Percentiles rank a stretch among this genome's conserved stretches.
These are phyloP conservation scores for Pachysandra terminalis DNA, from an alignment of 164 flowering plant genomes.

Conservation along the genomic window DNA sequence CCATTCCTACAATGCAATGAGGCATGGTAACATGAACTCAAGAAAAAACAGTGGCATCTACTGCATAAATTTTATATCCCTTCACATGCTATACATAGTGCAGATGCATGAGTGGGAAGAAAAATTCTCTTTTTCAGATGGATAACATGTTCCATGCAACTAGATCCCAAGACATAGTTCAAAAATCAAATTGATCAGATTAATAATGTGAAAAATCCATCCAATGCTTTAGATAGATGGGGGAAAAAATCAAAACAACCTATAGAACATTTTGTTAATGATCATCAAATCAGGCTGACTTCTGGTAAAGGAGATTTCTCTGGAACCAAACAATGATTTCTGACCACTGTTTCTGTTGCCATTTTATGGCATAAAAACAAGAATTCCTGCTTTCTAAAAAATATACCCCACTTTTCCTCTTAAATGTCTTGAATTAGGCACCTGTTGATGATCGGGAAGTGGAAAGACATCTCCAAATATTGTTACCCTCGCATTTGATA, in stretches of 20 bases:
- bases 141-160: background rate
- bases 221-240: background rate
- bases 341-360: background rate
- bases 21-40: background rate
- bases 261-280: background rate
- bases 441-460: constrained; percentile 90
- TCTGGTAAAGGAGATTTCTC: background rate
- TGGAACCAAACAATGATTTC: no score
- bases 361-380: background rate
- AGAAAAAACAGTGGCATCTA: background rate
- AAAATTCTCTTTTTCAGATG: background rate
- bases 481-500: constrained; percentile 98
- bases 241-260: no score
- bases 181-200: constrained; percentile 4
- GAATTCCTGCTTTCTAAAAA: background rate
- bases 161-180: background rate
- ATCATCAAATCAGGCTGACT: background rate
- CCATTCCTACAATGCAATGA: constrained; percentile 65
- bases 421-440: constrained; percentile 15
- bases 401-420: background rate
- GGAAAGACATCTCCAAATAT: constrained; percentile 93
- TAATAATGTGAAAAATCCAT: background rate
- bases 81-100: background rate
- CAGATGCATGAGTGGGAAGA: background rate
- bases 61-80: background rate